Evolutionary conservation across 352 stramenopile genomes (phyloP).

Genomic region (Phytophthora sp.): DNA sequence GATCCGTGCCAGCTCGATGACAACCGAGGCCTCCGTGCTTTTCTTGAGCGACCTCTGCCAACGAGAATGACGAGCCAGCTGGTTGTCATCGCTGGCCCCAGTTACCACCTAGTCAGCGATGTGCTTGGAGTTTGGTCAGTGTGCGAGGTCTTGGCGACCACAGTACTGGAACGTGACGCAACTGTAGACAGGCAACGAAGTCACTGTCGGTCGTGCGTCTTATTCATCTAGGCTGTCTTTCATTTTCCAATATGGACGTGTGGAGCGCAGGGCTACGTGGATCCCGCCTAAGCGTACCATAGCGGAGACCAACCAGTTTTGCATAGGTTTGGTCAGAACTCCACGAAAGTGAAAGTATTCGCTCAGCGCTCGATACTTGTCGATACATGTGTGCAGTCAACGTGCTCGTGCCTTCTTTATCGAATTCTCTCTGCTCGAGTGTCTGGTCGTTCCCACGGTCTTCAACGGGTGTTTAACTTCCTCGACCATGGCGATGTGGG

Average conservation of each 20-base stretch:
- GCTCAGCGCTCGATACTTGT: neutral
- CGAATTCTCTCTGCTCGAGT: neutral
- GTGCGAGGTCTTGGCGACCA: neutral
- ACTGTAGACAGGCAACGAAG: constrained; percentile 18
- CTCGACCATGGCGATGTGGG: too few species aligned
- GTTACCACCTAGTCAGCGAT: neutral
- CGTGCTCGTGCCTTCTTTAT: neutral
- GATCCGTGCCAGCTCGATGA: neutral
- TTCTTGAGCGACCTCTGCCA: constrained; percentile 14
- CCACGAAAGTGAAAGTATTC: neutral
- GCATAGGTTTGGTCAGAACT: neutral
- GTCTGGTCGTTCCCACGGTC: neutral
- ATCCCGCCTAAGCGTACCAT: constrained; percentile 7
- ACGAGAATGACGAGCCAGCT: neutral
- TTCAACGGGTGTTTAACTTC: too few species aligned
- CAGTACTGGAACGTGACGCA: neutral
- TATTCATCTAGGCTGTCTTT: constrained; percentile 9
- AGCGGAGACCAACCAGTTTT: neutral
- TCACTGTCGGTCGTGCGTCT: constrained; percentile 9
- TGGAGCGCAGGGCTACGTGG: neutral
- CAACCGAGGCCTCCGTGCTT: neutral
- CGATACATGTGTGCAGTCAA: neutral
- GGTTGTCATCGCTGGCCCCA: neutral
- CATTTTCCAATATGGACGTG: constrained; percentile 1
- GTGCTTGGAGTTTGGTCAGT: neutral